Conservation (phyloP, 805 yeast genomes). For the Kockiozyma suomiensis region DNA sequence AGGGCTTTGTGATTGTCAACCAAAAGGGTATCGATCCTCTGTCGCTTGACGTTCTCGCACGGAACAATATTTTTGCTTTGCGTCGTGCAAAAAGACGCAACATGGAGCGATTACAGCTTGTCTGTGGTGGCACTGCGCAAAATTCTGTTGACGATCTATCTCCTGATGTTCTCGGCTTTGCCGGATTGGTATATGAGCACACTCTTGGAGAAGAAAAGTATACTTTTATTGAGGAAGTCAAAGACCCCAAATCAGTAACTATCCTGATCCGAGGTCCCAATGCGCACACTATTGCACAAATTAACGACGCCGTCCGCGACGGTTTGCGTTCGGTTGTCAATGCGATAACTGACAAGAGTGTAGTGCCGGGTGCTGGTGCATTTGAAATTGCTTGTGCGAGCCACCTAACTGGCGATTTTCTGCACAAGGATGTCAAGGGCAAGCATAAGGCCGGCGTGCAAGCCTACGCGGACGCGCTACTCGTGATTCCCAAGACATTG, state of each 20-base stretch:
- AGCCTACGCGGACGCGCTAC: slow-evolving; percentile 90
- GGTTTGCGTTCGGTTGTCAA: slow-evolving; percentile 95
- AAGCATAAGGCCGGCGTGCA: slow-evolving; percentile 85
- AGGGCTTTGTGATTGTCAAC: slow-evolving; percentile 90
- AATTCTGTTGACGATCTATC: slow-evolving; percentile 92
- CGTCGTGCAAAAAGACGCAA: slow-evolving; percentile 98
- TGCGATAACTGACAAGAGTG: slow-evolving; percentile 77
- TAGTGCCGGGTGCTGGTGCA: slow-evolving; percentile 98
- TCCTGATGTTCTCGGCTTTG: slow-evolving; percentile 77
- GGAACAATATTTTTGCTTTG: slow-evolving; percentile 87
- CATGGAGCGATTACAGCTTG: slow-evolving; percentile 96
- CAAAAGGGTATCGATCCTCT: slow-evolving; percentile 99
- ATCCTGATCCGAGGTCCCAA: slow-evolving; percentile 89
- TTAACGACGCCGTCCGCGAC: slow-evolving; percentile 96
- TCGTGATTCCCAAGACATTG: slow-evolving; percentile 90
- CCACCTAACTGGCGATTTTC: slow-evolving; percentile 57
- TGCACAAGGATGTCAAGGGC: slow-evolving; percentile 70
- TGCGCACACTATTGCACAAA: slow-evolving; percentile 82
- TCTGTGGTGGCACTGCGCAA: slow-evolving; percentile 97
- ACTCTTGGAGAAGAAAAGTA: slow-evolving; percentile 96
- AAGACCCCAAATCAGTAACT: slow-evolving; percentile 88
- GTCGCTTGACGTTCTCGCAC: slow-evolving; percentile 92
- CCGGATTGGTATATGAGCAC: slow-evolving; percentile 90
- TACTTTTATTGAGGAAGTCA: slow-evolving; percentile 86
- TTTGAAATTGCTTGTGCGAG: slow-evolving; percentile 82